Evolutionary conservation across 2,329 filamentous ascomycete species (phyloP), one percentile per base, ranked within the genome.

Genomic region (Arthroderma sp.): DNA sequence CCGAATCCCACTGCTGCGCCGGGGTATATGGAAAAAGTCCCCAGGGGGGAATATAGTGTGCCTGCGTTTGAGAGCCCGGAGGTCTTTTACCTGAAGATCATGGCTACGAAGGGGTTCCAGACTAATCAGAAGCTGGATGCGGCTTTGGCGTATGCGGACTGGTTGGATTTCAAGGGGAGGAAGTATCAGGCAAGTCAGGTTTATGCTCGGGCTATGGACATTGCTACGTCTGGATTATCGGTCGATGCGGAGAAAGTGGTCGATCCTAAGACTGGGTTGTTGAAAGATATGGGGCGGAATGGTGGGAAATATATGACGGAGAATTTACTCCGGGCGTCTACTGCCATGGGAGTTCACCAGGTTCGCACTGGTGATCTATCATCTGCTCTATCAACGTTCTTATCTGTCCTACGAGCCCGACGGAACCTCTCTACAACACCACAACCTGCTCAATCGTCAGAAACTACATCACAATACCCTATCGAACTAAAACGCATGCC

Each of bases 321-420:
- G 4, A 96, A 95, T 56, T 62, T 94, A 1, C 69, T 95, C 37
- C 73, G 73, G 27, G 75, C 83, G 3, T 75, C 85, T 33, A 94
- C 86, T 0, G 81, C 82, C 8, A 69, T 93, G 1, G 88, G 83
- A 3, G 81, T 81, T 9, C 83, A 91, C 64, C 77, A 81, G 52
- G 89, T 88, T 5, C 74, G 78, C 38, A 73, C 70, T 45, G 81
- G 77, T 11, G 75, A 87, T 52, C 58, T 86, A 11, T 63, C 76
- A 5, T 65, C 72, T 3, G 85, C 89, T 1, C 73, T 96, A 1
- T 85, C 89, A 2, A 84, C 94, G 42, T 83, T 94, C 55, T 72
- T 94, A 36, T 94, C 87, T 29, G 70, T 94, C 38, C 78, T 96
- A 7, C 80, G 85, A 51, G 83, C 86, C 6, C 79, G 86, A 27